Percentiles rank a stretch among this genome's conserved stretches.
Evolutionary conservation across 768 basidiomycete species (phyloP).

Genomic region (Mycena rebaudengoi): DNA sequence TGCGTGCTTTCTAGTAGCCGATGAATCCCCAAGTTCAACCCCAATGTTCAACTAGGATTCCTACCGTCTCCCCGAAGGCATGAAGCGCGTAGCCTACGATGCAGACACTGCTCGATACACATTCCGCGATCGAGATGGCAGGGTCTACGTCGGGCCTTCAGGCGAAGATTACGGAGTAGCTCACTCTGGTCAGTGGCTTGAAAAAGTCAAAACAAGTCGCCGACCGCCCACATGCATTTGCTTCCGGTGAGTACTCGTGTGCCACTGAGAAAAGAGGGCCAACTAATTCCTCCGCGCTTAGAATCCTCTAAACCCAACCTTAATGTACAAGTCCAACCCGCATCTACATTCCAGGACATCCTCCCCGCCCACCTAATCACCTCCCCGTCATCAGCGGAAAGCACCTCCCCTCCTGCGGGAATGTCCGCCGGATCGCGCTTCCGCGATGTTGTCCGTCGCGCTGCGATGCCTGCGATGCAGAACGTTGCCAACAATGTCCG

Average conservation of each 20-base stretch:
- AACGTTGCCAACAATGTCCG: slow-evolving; percentile 45
- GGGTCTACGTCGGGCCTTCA: slow-evolving; percentile 53
- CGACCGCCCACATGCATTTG: slow-evolving; percentile 24
- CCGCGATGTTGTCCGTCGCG: slow-evolving; percentile 41
- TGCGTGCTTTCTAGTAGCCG: slow-evolving; percentile 27
- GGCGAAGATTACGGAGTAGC: slow-evolving; percentile 53
- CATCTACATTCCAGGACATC: slow-evolving; percentile 55
- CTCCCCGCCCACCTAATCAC: slow-evolving; percentile 57
- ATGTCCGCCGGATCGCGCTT: slow-evolving; percentile 27
- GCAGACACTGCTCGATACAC: slow-evolving; percentile 60
- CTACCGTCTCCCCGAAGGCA: slow-evolving; percentile 52
- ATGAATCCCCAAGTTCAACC: not conserved
- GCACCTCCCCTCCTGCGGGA: slow-evolving; percentile 15
- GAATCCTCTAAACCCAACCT: not conserved
- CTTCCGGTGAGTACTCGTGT: slow-evolving; percentile 8
- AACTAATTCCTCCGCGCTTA: not conserved
- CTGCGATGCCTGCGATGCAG: slow-evolving; percentile 50
- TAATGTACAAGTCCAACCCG: slow-evolving; percentile 3
- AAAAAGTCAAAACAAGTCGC: too few species aligned
- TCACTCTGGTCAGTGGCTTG: slow-evolving; percentile 55
- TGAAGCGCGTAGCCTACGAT: slow-evolving; percentile 62
- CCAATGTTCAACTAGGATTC: slow-evolving; percentile 40
- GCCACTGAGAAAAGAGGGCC: not conserved
- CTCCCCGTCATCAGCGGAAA: slow-evolving; percentile 40
- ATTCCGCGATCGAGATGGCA: slow-evolving; percentile 55